phyloP scores from a whole-genome alignment of 2,329 filamentous ascomycete genomes.

The Aspergillus cejpii region DNA sequence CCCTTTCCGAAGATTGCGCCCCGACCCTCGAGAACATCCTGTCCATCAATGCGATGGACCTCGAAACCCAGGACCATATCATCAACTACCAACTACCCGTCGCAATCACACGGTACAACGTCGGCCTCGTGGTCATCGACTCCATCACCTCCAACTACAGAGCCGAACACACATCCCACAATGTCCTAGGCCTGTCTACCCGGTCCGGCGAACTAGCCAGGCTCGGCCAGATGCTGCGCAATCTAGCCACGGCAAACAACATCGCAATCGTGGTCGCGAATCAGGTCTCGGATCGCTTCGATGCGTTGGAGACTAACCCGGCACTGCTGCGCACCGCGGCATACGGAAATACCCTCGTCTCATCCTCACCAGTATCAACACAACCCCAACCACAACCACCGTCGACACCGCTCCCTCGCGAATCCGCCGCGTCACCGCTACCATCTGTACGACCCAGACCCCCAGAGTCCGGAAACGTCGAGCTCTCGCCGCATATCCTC shows the following conservation, averaged over 20 bases:
- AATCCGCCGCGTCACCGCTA: slow-evolving; percentile 18
- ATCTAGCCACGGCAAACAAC: slow-evolving; percentile 65
- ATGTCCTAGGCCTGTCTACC: slow-evolving; percentile 56
- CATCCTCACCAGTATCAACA: slow-evolving; percentile 11
- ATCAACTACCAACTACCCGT: slow-evolving; percentile 87
- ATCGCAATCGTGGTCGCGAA: slow-evolving; percentile 89
- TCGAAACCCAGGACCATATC: slow-evolving; percentile 94
- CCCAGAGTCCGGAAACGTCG: slow-evolving; percentile 10
- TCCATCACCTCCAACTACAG: slow-evolving; percentile 94
- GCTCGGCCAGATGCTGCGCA: slow-evolving; percentile 65
- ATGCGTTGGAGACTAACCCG: slow-evolving; percentile 20
- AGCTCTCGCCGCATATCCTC: slow-evolving; percentile 14
- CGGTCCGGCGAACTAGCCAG: slow-evolving; percentile 70
- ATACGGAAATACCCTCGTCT: slow-evolving; percentile 7
- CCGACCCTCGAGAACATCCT: slow-evolving; percentile 71
- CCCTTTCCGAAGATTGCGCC: slow-evolving; percentile 33
- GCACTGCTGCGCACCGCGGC: slow-evolving; percentile 5
- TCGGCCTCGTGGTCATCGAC: slow-evolving; percentile 81
- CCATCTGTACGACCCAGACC: slow-evolving; percentile 8
- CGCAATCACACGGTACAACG: slow-evolving; percentile 64
- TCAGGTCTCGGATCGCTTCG: slow-evolving; percentile 87
- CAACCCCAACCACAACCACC: slow-evolving; percentile 2
- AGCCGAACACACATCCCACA: slow-evolving; percentile 57
- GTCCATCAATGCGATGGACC: slow-evolving; percentile 75
- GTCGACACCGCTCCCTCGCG: slow-evolving; percentile 13